Conservation (phyloP, 1,139 yeast genomes). For the Ashbya aceris region DNA sequence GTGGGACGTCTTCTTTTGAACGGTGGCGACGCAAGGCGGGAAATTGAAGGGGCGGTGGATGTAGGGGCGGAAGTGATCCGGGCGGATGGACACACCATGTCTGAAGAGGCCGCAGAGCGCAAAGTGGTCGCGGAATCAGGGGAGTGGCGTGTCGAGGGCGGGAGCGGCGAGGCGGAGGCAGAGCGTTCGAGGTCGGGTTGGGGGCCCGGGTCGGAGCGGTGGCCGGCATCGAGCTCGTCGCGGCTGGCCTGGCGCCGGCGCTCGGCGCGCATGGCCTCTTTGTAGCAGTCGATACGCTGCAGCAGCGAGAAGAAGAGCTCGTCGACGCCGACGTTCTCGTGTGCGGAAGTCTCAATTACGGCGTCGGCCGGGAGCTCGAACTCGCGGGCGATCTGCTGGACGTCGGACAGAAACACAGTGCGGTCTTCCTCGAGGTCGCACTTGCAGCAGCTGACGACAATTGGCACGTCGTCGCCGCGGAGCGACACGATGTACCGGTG, state of each 20-base stretch:
- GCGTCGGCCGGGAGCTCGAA: constrained; percentile 12
- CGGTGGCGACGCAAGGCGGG: too few relatives aligned
- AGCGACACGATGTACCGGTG: constrained; percentile 17
- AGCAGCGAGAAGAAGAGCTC: constrained; percentile 11
- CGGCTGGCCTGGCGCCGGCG: neutral
- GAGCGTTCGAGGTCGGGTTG: neutral
- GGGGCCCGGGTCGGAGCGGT: too few relatives aligned
- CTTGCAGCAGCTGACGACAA: constrained; percentile 21
- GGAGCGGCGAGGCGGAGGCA: too few relatives aligned
- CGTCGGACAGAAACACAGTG: constrained; percentile 8
- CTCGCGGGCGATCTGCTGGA: constrained; percentile 12
- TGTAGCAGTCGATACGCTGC: constrained; percentile 13
- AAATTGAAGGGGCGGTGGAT: too few relatives aligned
- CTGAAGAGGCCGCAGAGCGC: too few relatives aligned
- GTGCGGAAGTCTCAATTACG: constrained; percentile 21
- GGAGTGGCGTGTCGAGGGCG: too few relatives aligned
- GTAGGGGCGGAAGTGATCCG: too few relatives aligned
- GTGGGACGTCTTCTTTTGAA: too few relatives aligned
- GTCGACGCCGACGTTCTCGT: constrained; percentile 13
- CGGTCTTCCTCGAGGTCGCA: constrained; percentile 14
- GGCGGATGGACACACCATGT: too few relatives aligned
- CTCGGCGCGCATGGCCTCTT: constrained; percentile 7
- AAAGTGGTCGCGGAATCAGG: too few relatives aligned
- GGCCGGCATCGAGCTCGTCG: too few relatives aligned
- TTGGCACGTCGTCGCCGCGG: constrained; percentile 17